Evolutionary conservation across 2,329 filamentous ascomycete genomes (phyloP).

Genomic region (Fragosphaeria purpurea): DNA sequence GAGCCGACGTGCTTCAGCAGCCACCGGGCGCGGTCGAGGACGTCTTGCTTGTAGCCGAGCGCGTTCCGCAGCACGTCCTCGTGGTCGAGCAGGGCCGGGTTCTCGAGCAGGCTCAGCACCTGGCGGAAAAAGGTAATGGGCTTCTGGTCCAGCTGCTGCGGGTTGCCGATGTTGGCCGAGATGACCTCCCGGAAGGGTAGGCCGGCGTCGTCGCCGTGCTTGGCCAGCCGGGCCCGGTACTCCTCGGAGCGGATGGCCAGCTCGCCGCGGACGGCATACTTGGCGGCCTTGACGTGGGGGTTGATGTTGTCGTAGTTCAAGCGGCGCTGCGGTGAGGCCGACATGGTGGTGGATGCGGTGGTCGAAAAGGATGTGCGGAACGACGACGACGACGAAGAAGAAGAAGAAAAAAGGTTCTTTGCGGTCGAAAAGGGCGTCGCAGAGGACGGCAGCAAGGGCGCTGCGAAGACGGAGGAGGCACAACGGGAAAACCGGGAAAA

Average conservation of each 20-base stretch:
- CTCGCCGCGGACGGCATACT: slow-evolving; percentile 95
- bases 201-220: slow-evolving; percentile 41
- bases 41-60: slow-evolving; percentile 84
- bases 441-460: not conserved
- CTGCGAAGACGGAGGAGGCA: slow-evolving; percentile 1
- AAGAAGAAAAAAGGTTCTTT: not conserved
- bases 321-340: slow-evolving; percentile 28
- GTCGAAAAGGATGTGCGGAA: slow-evolving; percentile 3
- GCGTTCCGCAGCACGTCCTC: slow-evolving; percentile 64
- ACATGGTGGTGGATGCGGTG: slow-evolving; percentile 17
- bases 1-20: slow-evolving; percentile 77
- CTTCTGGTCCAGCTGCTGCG: slow-evolving; percentile 97
- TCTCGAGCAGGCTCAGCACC: slow-evolving; percentile 85
- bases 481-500: slow-evolving; percentile 2
- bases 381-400: not conserved
- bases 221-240: slow-evolving; percentile 65
- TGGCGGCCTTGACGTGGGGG: slow-evolving; percentile 71
- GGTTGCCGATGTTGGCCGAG: slow-evolving; percentile 97
- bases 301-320: slow-evolving; percentile 87
- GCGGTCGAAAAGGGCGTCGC: not conserved
- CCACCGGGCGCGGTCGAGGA: slow-evolving; percentile 70
- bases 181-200: slow-evolving; percentile 88
- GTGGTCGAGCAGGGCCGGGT: slow-evolving; percentile 74
- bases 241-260: slow-evolving; percentile 88
- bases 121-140: slow-evolving; percentile 99